Evolutionary conservation across 2,329 filamentous ascomycete genomes (phyloP).

Genomic region (Botrytis medusae): DNA sequence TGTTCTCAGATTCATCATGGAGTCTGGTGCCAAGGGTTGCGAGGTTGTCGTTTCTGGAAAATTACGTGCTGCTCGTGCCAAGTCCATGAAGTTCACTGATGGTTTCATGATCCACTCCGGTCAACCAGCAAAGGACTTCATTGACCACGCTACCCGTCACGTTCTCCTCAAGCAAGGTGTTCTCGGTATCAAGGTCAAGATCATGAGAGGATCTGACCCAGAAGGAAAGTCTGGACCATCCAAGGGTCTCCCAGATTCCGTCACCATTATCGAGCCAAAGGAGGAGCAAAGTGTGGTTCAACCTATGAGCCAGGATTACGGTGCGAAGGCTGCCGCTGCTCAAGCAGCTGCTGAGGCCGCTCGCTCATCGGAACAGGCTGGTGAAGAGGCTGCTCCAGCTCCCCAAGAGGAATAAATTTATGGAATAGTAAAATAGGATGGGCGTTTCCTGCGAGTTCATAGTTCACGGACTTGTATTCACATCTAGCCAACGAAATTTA

Average conservation of each 20-base stretch:
- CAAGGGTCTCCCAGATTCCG: conserved; percentile 96
- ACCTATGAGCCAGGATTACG: conserved; percentile 98
- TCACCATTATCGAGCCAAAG: conserved; percentile 99
- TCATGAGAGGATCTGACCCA: conserved; percentile 99
- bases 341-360: conserved; percentile 66
- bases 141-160: conserved; percentile 97
- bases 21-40: conserved; percentile 98
- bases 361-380: conserved; percentile 53
- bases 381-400: conserved; percentile 42
- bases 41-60: conserved; percentile 99
- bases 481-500: conserved; percentile 35
- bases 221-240: conserved; percentile 98
- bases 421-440: conserved; percentile 33
- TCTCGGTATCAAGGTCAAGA: conserved; percentile 99
- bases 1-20: conserved; percentile 99
- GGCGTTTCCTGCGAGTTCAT: conserved; percentile 37
- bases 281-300: conserved; percentile 95
- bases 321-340: conserved; percentile 78
- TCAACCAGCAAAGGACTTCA: conserved; percentile 99
- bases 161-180: conserved; percentile 99
- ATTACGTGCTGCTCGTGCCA: conserved; percentile 97
- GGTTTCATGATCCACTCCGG: conserved; percentile 99
- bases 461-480: conserved; percentile 37
- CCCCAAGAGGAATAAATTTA: conserved; percentile 42
- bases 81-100: conserved; percentile 99